Evolutionary conservation across 805 yeast genomes (phyloP).

Genomic region (Millerozyma miso): DNA sequence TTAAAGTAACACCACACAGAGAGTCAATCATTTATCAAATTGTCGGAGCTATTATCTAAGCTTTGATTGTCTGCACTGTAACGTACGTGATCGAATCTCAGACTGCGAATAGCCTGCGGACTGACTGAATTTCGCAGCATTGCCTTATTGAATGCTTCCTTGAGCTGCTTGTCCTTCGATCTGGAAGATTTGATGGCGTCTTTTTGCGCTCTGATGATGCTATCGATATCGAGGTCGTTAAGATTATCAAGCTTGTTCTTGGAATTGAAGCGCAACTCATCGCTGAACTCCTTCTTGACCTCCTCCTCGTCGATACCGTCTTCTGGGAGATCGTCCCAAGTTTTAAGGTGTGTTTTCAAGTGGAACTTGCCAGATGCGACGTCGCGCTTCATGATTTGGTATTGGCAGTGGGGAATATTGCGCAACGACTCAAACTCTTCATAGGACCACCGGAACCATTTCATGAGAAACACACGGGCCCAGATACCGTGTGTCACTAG

Average conservation of each 20-base stretch:
- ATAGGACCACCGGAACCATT: slow-evolving; percentile 92
- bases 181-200: slow-evolving; percentile 34
- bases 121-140: not conserved
- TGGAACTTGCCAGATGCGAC: slow-evolving; percentile 46
- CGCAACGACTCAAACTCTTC: slow-evolving; percentile 81
- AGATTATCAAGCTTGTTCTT: slow-evolving; percentile 26
- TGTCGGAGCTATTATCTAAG: slow-evolving; percentile 19
- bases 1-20: no score
- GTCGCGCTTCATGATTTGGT: slow-evolving; percentile 69
- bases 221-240: slow-evolving; percentile 35
- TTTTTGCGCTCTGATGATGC: slow-evolving; percentile 35
- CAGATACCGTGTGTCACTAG: slow-evolving; percentile 92
- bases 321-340: slow-evolving; percentile 65
- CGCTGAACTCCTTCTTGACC: slow-evolving; percentile 31
- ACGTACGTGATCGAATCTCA: not conserved
- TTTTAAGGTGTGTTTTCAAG: slow-evolving; percentile 57
- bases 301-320: slow-evolving; percentile 36
- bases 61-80: slow-evolving; percentile 26
- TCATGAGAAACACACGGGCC: slow-evolving; percentile 89
- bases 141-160: slow-evolving; percentile 30
- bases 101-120: not conserved
- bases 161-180: slow-evolving; percentile 39
- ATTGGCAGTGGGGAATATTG: slow-evolving; percentile 82
- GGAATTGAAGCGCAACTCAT: slow-evolving; percentile 36
- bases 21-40: slow-evolving; percentile 3